Base-by-base conservation (phyloP, 768 basidiomycete genomes). In the Gymnopilus junonius region DNA sequence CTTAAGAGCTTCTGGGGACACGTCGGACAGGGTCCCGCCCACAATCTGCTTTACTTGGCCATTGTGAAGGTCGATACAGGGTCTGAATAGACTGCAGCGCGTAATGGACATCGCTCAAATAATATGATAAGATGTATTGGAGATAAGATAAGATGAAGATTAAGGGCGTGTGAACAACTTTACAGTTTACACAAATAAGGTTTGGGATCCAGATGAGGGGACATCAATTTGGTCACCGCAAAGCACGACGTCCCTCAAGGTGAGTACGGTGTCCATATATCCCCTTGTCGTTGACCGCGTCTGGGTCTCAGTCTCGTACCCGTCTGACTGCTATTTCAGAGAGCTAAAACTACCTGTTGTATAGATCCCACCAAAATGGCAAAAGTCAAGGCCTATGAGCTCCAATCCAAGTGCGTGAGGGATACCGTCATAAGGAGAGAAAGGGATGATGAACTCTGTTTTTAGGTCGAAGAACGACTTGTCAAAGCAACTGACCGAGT, bases 41-140 rank as follows among this genome's bases (percentile, higher is more conserved):
- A 99, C 93, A 58, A 99, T 98, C 77, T 99, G 97, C 78, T 99
- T 99, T 61, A 99, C 97, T 70, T 94, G 83, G 5, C 97, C 97
- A 62, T 90, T 85, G 77, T 99, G 97, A 15, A 99, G 85, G 76
- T 99, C 97, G 69, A 99, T 98, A 74, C 97, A 99, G 20, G 97
- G 97, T 59, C 91, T 83, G 79, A 97, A 97, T 51, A 83, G 74
- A 69, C 83, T 86, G 64, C 77, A 69, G 74, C 81, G 51, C 71
- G 75, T 55, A 71, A 77, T 37, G 74, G 78, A 69, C 83, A 76
- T 74, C 51, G 62, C 27, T 23, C 29, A 15, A 35, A 43, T 31
- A 31, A 42, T 17, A 32, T 23, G 46, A 45, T 23, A 63, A 34
- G 40, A 45, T 34, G 15, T 29, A 51, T 1, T 4, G 15, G 5